Base-by-base conservation (phyloP, 352 stramenopile genomes). In the Globisporangium polare region DNA sequence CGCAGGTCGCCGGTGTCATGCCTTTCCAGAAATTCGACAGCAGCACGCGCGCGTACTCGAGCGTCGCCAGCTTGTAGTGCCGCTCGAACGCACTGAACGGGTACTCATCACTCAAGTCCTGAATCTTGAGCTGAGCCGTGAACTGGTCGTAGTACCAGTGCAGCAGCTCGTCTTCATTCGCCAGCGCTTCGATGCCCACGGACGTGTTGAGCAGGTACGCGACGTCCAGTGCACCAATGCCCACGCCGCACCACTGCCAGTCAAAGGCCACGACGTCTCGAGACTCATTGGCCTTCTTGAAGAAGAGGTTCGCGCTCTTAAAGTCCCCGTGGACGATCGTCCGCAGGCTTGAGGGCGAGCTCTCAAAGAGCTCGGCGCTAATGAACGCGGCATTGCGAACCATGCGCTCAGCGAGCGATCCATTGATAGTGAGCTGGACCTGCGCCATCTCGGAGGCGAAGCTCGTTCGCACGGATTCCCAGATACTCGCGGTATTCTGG, bases 231-330 rank as follows among this genome's bases (percentile, higher is more conserved):
- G 65, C 81, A 4, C 79, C 81, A 8, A 89, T 68, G n/a, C 74
- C 81, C 22, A 87, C 53, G 3, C 81, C 81, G 15, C 63, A 75
- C 81, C 81, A 91, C 56, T 91, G 79, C 81, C 81, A 91, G 63
- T 91, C 81, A 46, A 91, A 91, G 5, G 79, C 81, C 56, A 85
- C 72, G 15, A 81, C 79, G 17, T 75, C 54, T 5, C 73, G 67
- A 9, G 75, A 70, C 29, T 62, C 41, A 12, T 39, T 12, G 0
- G 66, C 37, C 17, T 88, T 51, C 17, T 88, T 51, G 47, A 91
- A 91, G 56, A 89, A 89, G 9, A 91, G 58, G 52, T 91, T 91
- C 53, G 75, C 77, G 29, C 74, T 86, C 69, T 91, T 91, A 63
- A 81, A 86, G 58, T 91, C 81, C 18, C 81, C 81, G 49, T 91